Evolutionary conservation across 2,329 filamentous ascomycete species (phyloP), one percentile per base, ranked within the genome.

Genomic region (Cladophialophora carrionii): DNA sequence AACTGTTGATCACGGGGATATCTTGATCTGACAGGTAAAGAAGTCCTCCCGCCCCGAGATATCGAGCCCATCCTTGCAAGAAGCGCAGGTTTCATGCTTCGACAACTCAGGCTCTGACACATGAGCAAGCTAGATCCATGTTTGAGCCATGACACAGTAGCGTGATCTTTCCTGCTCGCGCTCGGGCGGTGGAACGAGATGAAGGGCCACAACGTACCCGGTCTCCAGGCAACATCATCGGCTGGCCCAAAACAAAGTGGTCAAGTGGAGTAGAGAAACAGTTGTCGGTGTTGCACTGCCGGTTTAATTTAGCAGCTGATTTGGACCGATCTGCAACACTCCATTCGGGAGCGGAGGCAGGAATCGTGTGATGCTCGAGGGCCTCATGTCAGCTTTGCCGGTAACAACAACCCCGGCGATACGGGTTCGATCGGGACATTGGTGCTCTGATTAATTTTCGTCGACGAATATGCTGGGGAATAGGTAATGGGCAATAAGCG

Each of bases 401-500:
- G 22, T 8, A 22, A 24, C 48, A 43, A 26, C 48, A 54, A 34
- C n/a, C 52, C 29, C 29, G 12, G 52, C 29, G 29, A 34, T 54
- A 24, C 29, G 52, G 52, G 52, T 31, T 17, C 8, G 24, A 54
- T 26, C 64, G 56, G 61, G 53, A 57, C 20, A 29, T 56, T 26
- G 63, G 54, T 62, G 57, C 57, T 54, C 46, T 26, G 14, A 57
- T 52, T 55, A 24, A 6, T 29, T 49, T 43, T 46, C n/a, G 32
- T 49, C 29, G 43, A 41, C 63, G 12, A 31, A 29, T n/a, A n/a
- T n/a, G 29, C 24, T 22, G 10, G 57, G 26, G 46, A 14, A 34
- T 29, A 32, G 37, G 26, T 43, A 20, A 53, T 31, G 60, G 56
- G 43, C 37, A 62, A 67, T 61, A 32, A 57, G 65, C 65, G 65